phyloP scores from a whole-genome alignment of 2,329 filamentous ascomycete species.

The Nannizziopsis barbatae region DNA sequence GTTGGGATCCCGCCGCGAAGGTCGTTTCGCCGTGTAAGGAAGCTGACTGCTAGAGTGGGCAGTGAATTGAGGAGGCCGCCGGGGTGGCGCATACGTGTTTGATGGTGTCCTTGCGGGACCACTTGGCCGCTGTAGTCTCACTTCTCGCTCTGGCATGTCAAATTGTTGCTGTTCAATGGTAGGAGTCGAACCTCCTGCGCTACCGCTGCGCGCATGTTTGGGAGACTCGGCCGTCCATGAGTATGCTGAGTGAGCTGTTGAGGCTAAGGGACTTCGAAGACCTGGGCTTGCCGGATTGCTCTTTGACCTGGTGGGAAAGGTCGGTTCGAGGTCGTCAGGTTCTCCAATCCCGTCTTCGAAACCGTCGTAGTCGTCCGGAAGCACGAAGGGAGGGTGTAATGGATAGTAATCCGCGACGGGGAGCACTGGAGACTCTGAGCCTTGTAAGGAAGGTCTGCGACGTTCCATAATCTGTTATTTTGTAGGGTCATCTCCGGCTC shows the following conservation, averaged over 20 bases:
- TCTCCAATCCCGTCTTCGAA: slow-evolving; percentile 6
- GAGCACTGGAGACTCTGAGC: slow-evolving; percentile 1
- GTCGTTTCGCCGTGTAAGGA: slow-evolving; percentile 46
- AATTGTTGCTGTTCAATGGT: slow-evolving; percentile 18
- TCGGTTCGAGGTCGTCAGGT: background rate
- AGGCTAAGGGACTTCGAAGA: background rate
- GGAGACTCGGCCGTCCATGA: slow-evolving; percentile 12
- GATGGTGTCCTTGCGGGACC: slow-evolving; percentile 63
- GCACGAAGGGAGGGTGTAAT: slow-evolving; percentile 7
- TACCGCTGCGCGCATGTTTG: slow-evolving; percentile 35
- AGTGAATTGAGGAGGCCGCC: slow-evolving; percentile 42
- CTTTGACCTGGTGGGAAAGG: background rate
- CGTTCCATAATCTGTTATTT: slow-evolving; percentile 9
- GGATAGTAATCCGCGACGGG: slow-evolving; percentile 3
- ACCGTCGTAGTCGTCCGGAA: slow-evolving; percentile 4
- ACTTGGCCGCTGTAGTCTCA: slow-evolving; percentile 53
- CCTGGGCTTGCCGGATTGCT: background rate
- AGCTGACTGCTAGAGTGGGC: slow-evolving; percentile 42
- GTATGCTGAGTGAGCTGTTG: slow-evolving; percentile 10
- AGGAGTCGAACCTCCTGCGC: slow-evolving; percentile 30
- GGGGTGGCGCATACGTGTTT: slow-evolving; percentile 61
- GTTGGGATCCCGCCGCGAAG: slow-evolving; percentile 51
- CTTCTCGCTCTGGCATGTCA: slow-evolving; percentile 26
- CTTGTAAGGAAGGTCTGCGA: slow-evolving; percentile 9
- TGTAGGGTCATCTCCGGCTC: slow-evolving; percentile 8